Conservation (phyloP, 2,329 filamentous ascomycete species). For the Talaromyces sp. region DNA sequence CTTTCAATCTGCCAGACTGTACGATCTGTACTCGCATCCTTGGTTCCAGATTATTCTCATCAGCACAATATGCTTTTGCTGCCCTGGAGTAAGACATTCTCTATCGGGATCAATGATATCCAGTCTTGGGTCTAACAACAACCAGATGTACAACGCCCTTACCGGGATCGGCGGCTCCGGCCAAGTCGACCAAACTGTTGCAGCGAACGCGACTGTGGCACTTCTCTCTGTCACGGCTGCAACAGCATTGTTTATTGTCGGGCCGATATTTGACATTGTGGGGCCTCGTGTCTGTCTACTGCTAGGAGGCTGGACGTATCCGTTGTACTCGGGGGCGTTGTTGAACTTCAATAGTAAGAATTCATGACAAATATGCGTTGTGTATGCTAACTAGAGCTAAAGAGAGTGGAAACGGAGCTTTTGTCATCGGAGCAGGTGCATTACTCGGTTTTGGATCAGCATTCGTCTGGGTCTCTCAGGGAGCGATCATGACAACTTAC, state of each 20-base stretch:
- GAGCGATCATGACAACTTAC: conserved; percentile 47
- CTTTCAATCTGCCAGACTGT: neutral
- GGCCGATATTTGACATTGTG: conserved; percentile 39
- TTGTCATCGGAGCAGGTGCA: conserved; percentile 42
- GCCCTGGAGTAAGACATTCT: conserved; percentile 30
- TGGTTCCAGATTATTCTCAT: conserved; percentile 40
- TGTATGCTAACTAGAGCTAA: neutral
- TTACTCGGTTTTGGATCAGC: conserved; percentile 43
- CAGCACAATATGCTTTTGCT: conserved; percentile 38
- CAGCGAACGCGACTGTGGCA: conserved; percentile 44
- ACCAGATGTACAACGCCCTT: conserved; percentile 47
- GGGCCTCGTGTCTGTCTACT: conserved; percentile 41
- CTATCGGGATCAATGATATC: too few species aligned
- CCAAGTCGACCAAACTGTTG: conserved; percentile 41
- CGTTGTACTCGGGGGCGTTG: conserved; percentile 41
- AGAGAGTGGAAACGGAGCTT: conserved; percentile 21
- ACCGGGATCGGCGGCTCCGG: conserved; percentile 42
- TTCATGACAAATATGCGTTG: neutral
- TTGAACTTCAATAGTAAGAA: conserved; percentile 38
- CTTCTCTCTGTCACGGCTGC: conserved; percentile 39
- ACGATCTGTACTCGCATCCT: conserved; percentile 11
- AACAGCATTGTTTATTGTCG: conserved; percentile 41
- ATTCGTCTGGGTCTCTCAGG: conserved; percentile 45
- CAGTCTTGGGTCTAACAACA: neutral
- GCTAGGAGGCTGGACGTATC: conserved; percentile 43